Evolutionary conservation across 108 stramenopile species (phyloP), one percentile per base, ranked within the genome.

Genomic region (Phaeodactylum tricornutum): DNA sequence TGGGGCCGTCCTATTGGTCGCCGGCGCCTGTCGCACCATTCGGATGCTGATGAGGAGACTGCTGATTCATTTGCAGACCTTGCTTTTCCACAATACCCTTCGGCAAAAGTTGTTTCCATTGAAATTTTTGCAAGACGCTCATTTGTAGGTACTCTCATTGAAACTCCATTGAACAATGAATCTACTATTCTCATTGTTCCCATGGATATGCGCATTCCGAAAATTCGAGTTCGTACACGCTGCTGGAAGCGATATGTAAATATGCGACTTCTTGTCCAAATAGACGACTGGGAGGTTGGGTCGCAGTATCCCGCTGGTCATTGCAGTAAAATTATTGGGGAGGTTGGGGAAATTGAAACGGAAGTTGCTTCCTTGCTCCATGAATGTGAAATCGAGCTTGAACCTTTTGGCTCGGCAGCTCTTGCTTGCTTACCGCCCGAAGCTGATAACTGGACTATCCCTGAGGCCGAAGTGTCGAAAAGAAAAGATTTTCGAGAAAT

Each of bases 381-480:
- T 31, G 81, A 87, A 55, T 58, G 75, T 51, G 64, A 70, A 56
- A 56, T 78, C 26, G 19, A 48, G 14, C 47, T 84, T 31, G 44
- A 61, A 4, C 79, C 85, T 1, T 83, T 87, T 50, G 71, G 77
- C 54, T 53, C 55, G 9, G 66, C 52, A 17, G 85, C 85, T 2
- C 35, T 72, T 6, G 81, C 85, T 19, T 78, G 72, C 35, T 64
- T 87, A 15, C 85, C 85, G 0, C 20, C 48, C 16, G 53, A 57
- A 30, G 75, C 73, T 41, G 12, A 50, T 19, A 38, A 69, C 27
- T 67, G 78, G 69, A 25, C 28, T 3, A 58, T 79, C 21, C 59
- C 74, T 9, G 32, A 40, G 29, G 47, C 43, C 14, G 77, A 79
- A 61, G 59, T 74, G n/a, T 39, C 39, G 1, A 5, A 38, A 35